Evolutionary conservation across 1,284 basidiomycete genomes (phyloP), one percentile per base, ranked within the genome.

Genomic region (Jaminaea rosea): DNA sequence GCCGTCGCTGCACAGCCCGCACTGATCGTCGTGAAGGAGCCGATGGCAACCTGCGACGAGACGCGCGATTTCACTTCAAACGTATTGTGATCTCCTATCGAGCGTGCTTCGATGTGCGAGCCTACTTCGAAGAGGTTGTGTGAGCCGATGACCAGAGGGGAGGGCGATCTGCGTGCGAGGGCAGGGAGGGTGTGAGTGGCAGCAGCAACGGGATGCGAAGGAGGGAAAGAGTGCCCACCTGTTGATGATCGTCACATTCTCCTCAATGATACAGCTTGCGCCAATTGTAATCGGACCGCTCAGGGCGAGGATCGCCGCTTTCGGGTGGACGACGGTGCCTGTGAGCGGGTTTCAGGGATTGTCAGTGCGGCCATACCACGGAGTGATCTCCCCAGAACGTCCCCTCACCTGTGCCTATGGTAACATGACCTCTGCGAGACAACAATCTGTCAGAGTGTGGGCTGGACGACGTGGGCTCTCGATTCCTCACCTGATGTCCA

Each of bases 311-410:
- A 97, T 85, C 26, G 86, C 87, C 0, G 87, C 88, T 71, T 88
- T 88, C 0, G 93, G 92, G 64, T 97, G 92, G n/a, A 98, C 82
- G 46, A 96, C 84, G 1, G 85, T n/a, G n/a, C n/a, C n/a, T n/a
- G n/a, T n/a, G n/a, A n/a, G n/a, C n/a, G n/a, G n/a, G n/a, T n/a
- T n/a, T n/a, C n/a, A n/a, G n/a, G n/a, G n/a, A n/a, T n/a, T n/a
- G n/a, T n/a, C n/a, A n/a, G n/a, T n/a, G n/a, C n/a, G n/a, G n/a
- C n/a, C n/a, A n/a, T n/a, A n/a, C n/a, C n/a, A n/a, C n/a, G n/a
- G n/a, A n/a, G n/a, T n/a, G n/a, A n/a, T n/a, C n/a, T n/a, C n/a
- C n/a, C n/a, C n/a, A n/a, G n/a, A n/a, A n/a, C n/a, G n/a, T n/a
- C n/a, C n/a, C n/a, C n/a, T n/a, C n/a, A n/a, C n/a, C n/a, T n/a